phyloP scores from a whole-genome alignment of 2,329 filamentous ascomycete genomes.

The Cercospora sesami region DNA sequence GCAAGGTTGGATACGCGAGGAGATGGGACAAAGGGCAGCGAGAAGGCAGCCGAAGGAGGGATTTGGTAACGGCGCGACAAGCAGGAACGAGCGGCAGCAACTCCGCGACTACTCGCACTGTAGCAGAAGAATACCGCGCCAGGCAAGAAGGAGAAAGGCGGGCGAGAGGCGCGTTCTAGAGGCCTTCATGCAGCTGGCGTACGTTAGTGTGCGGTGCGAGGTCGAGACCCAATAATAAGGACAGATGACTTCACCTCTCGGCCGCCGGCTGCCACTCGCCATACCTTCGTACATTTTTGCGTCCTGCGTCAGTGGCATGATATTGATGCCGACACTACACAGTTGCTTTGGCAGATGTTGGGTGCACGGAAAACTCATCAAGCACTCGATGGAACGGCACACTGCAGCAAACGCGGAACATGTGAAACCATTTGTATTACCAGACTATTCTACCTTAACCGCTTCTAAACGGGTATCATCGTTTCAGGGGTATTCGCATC shows the following conservation, averaged over 20 bases:
- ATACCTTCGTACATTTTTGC: neutral
- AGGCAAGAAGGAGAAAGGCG: conserved; percentile 2
- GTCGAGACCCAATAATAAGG: neutral
- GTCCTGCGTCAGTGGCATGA: neutral
- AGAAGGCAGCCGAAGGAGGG: neutral
- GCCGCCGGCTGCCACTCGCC: neutral
- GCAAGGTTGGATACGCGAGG: neutral
- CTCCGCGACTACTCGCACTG: neutral
- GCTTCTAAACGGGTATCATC: conserved; percentile 18
- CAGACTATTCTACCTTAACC: conserved; percentile 11
- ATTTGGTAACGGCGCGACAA: neutral
- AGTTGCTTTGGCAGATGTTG: neutral
- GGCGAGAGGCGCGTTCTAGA: conserved; percentile 1
- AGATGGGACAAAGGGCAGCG: neutral
- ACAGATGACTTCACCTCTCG: conserved; percentile 8
- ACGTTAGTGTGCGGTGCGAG: neutral
- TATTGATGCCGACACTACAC: neutral
- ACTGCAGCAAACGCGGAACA: conserved; percentile 2
- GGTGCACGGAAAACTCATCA: neutral
- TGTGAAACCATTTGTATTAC: conserved; percentile 12
- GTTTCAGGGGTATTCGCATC: conserved; percentile 17
- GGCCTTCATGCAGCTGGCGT: neutral
- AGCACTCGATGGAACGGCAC: neutral
- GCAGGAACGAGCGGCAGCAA: neutral
- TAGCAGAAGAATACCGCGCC: neutral